These are phyloP conservation scores for Macrolepiota albuminosa DNA, from an alignment of 768 basidiomycete genomes.

Conservation along the genomic window DNA sequence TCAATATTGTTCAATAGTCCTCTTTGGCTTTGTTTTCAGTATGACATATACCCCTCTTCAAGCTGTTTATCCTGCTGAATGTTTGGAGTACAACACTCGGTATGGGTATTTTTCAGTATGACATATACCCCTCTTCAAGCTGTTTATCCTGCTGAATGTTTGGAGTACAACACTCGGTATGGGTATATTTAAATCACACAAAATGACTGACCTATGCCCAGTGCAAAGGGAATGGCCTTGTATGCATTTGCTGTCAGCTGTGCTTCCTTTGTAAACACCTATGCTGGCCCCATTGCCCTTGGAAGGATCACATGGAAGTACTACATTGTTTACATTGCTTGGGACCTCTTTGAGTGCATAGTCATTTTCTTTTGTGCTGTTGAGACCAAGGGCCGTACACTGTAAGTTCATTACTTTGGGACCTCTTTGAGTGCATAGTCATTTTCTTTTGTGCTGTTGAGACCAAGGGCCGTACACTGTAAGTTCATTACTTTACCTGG, in stretches of 20 bases:
- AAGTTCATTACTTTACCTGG: conserved; percentile 12
- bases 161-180: conserved; percentile 48
- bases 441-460: conserved; percentile 38
- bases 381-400: conserved; percentile 37
- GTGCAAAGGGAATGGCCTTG: conserved; percentile 60
- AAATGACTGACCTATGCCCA: conserved; percentile 6
- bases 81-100: conserved; percentile 49
- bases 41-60: conserved; percentile 58
- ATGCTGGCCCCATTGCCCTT: conserved; percentile 38
- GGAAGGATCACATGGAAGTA: conserved; percentile 33
- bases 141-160: conserved; percentile 50
- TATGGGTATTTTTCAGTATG: conserved; percentile 36
- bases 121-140: conserved; percentile 59
- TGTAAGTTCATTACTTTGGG: too few species aligned
- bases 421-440: conserved; percentile 32
- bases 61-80: conserved; percentile 52
- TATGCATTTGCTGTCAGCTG: conserved; percentile 39
- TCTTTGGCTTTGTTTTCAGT: conserved; percentile 51
- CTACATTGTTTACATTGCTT: conserved; percentile 34
- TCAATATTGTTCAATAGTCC: conserved; percentile 24
- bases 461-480: conserved; percentile 39
- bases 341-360: conserved; percentile 35
- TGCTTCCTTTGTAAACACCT: conserved; percentile 46
- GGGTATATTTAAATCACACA: neutral
- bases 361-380: conserved; percentile 36